These are phyloP conservation scores for Entoloma clypeatum DNA, from an alignment of 1,284 basidiomycete genomes.

Conservation along the genomic window DNA sequence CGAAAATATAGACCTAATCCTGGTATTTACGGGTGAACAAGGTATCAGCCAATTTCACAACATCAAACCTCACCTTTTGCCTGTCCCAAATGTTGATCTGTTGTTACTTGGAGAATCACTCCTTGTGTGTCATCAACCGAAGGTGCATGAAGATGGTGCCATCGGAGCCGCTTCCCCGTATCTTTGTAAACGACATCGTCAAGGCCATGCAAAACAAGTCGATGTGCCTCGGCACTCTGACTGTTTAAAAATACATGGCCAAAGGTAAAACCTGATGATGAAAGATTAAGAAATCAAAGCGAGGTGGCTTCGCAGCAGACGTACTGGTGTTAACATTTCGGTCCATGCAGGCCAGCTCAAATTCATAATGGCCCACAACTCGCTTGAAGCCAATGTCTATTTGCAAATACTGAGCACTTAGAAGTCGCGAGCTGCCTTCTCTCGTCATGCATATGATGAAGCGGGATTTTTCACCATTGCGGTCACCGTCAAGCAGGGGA, in stretches of 20 bases:
- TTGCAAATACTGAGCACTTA: constrained; percentile 22
- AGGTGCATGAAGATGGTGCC: constrained; percentile 23
- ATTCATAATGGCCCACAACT: constrained; percentile 25
- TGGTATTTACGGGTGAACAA: too few relatives aligned
- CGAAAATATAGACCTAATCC: constrained; percentile 2
- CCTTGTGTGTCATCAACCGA: constrained; percentile 14
- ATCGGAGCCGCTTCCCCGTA: constrained; percentile 20
- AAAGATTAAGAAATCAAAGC: background rate
- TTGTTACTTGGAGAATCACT: constrained; percentile 19
- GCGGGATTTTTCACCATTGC: too few relatives aligned
- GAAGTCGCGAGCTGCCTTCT: constrained; percentile 19
- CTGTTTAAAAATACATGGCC: constrained; percentile 21
- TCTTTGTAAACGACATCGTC: constrained; percentile 22
- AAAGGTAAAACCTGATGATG: constrained; percentile 17
- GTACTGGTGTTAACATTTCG: constrained; percentile 7
- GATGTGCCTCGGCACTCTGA: constrained; percentile 23
- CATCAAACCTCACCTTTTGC: constrained; percentile 29
- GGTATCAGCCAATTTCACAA: too few relatives aligned
- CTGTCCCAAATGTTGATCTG: constrained; percentile 27
- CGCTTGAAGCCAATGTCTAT: constrained; percentile 27
- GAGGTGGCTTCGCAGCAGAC: constrained; percentile 1
- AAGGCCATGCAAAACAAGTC: constrained; percentile 21
- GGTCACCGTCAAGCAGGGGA: too few relatives aligned
- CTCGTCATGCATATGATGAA: constrained; percentile 27
- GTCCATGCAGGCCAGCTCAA: constrained; percentile 23